Conservation (phyloP, 1,284 basidiomycete species). For the Puccinia hordei region DNA sequence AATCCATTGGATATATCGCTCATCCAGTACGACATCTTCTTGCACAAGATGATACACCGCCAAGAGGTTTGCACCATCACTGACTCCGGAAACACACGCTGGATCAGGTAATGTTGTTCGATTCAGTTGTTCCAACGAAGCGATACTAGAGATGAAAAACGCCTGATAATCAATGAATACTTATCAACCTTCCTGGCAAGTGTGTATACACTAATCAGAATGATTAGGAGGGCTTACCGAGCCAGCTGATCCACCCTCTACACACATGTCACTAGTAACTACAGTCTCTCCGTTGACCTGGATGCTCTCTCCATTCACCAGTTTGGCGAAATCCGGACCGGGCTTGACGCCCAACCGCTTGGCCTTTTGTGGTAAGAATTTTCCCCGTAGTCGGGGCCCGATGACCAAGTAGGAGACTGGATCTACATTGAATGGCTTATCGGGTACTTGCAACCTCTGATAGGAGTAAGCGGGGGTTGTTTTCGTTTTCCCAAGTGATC, state of each 20-base stretch:
- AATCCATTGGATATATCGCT: conserved; percentile 43
- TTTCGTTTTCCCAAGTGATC: neutral
- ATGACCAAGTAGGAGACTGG: conserved; percentile 45
- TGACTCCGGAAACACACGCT: neutral
- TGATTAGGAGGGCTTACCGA: conserved; percentile 26
- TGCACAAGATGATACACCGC: conserved; percentile 44
- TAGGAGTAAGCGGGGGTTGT: conserved; percentile 48
- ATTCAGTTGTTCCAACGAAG: conserved; percentile 15
- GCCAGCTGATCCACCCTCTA: conserved; percentile 43
- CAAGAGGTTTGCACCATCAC: conserved; percentile 30
- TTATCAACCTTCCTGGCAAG: neutral
- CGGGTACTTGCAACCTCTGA: conserved; percentile 12
- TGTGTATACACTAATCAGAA: neutral
- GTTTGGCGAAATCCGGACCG: conserved; percentile 39
- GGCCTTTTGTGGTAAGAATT: conserved; percentile 45
- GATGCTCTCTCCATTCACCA: conserved; percentile 43
- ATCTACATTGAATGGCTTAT: neutral
- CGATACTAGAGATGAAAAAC: conserved; percentile 47
- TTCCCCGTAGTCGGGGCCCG: conserved; percentile 34
- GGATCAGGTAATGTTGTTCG: conserved; percentile 23
- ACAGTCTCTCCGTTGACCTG: neutral
- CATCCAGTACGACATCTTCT: conserved; percentile 33
- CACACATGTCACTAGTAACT: conserved; percentile 38
- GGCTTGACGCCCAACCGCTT: conserved; percentile 42
- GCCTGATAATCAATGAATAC: conserved; percentile 31